These are phyloP conservation scores for Yamadazyma aaseri DNA, from an alignment of 1,139 yeast genomes.

Conservation along the genomic window DNA sequence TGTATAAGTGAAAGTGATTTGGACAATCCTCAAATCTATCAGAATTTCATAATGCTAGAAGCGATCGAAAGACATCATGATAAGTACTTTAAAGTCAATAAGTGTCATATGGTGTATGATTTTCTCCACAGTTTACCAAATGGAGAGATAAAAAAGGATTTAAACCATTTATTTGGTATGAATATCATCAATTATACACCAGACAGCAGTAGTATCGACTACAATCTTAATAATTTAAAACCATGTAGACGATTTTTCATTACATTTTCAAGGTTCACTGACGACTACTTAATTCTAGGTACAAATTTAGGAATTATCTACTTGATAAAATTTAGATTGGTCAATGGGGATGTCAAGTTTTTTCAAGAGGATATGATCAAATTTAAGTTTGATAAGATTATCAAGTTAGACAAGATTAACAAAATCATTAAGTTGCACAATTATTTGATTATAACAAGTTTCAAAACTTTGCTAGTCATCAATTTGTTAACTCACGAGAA, in stretches of 20 bases:
- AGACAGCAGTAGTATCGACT: conserved; percentile 7
- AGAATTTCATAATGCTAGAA: conserved; percentile 14
- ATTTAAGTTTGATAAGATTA: conserved; percentile 14
- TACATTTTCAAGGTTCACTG: conserved; percentile 15
- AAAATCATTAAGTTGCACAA: conserved; percentile 13
- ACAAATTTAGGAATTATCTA: conserved; percentile 16
- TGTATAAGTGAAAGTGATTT: conserved; percentile 19
- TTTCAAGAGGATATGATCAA: conserved; percentile 15
- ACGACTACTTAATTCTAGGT: conserved; percentile 15
- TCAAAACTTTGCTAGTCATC: conserved; percentile 14
- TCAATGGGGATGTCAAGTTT: conserved; percentile 8
- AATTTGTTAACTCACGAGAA: conserved; percentile 12
- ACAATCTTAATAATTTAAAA: conserved; percentile 8
- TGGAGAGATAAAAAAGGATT: conserved; percentile 19
- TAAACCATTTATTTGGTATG: conserved; percentile 18
- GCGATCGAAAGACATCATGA: conserved; percentile 8
- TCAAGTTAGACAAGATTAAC: conserved; percentile 15
- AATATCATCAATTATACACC: conserved; percentile 11
- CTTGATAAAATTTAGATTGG: conserved; percentile 9
- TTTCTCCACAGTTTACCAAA: conserved; percentile 14
- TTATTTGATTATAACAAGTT: conserved; percentile 15
- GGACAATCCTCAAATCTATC: conserved; percentile 19
- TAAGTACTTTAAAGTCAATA: conserved; percentile 9
- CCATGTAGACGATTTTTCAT: conserved; percentile 14
- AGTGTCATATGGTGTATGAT: conserved; percentile 9